Conservation (phyloP, 768 basidiomycete species). For the Calocybe cyanea region DNA sequence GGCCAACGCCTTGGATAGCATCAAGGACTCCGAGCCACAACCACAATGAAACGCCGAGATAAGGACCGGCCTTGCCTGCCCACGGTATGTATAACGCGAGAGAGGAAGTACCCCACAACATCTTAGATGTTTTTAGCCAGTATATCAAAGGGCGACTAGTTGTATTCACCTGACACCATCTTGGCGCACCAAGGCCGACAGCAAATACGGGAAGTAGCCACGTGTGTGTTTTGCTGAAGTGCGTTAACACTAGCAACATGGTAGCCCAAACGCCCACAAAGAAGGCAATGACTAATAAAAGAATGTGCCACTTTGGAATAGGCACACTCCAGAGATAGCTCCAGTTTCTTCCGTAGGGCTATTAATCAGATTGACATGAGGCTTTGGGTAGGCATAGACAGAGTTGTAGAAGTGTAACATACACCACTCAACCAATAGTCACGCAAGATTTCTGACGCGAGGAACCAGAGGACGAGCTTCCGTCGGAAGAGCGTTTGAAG, state of each 20-base stretch:
- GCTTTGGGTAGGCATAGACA: background rate
- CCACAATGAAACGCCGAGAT: conserved; percentile 88
- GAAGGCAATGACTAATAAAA: conserved; percentile 77
- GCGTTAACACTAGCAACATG: conserved; percentile 70
- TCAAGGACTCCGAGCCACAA: conserved; percentile 94
- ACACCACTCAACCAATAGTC: conserved; percentile 91
- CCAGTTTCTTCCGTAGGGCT: conserved; percentile 96
- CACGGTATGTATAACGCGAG: conserved; percentile 91
- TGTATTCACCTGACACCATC: conserved; percentile 84
- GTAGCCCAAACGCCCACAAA: conserved; percentile 85
- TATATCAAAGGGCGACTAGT: background rate
- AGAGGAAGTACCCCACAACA: conserved; percentile 94
- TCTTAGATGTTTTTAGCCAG: conserved; percentile 33
- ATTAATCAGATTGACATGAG: conserved; percentile 14
- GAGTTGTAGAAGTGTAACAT: conserved; percentile 24
- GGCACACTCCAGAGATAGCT: conserved; percentile 85
- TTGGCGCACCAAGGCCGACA: conserved; percentile 87
- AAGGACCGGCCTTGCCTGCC: conserved; percentile 83
- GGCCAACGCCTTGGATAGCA: conserved; percentile 90
- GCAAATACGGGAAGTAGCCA: conserved; percentile 95
- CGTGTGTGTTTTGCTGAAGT: conserved; percentile 91
- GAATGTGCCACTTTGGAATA: conserved; percentile 79
- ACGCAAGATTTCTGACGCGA: conserved; percentile 87
- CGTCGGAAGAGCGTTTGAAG: conserved; percentile 83
- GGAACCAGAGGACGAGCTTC: conserved; percentile 93